Conservation (phyloP, 2,329 filamentous ascomycete genomes). For the Ophiostoma populinum region DNA sequence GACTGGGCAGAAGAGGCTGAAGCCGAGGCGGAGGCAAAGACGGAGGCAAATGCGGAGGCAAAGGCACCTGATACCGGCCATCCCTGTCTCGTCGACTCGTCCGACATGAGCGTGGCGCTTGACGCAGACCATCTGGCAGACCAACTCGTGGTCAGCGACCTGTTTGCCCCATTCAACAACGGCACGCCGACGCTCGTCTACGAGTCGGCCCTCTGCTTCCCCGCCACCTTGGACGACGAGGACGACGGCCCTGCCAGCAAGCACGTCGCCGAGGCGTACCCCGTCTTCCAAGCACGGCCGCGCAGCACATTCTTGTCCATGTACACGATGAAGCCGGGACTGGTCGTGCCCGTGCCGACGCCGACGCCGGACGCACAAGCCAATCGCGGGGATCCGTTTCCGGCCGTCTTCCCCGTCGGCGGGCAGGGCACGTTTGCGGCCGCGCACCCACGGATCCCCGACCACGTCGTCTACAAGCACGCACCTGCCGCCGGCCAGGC, state of each 20-base stretch:
- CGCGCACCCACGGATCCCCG: not conserved
- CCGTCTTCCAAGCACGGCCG: not conserved
- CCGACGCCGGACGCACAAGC: not conserved
- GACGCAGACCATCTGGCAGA: no score
- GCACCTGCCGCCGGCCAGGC: not conserved
- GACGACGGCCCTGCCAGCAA: not conserved
- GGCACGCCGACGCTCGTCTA: not conserved
- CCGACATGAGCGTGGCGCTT: no score
- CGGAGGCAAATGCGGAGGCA: no score
- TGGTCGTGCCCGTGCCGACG: not conserved
- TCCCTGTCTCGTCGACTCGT: no score
- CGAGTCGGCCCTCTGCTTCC: not conserved
- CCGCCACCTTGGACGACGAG: no score
- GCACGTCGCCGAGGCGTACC: conserved; percentile 4
- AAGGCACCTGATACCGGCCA: no score
- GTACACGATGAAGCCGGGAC: not conserved
- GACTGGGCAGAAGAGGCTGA: no score
- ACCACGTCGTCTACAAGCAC: conserved; percentile 7
- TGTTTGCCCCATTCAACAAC: no score
- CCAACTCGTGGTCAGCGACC: no score
- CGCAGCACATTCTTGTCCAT: not conserved
- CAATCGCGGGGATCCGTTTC: not conserved
- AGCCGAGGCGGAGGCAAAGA: no score
- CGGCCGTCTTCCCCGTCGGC: conserved; percentile 3
- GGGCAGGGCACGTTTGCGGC: not conserved